Base-by-base conservation (phyloP, 2,329 filamentous ascomycete genomes). In the Xylariales sp. region DNA sequence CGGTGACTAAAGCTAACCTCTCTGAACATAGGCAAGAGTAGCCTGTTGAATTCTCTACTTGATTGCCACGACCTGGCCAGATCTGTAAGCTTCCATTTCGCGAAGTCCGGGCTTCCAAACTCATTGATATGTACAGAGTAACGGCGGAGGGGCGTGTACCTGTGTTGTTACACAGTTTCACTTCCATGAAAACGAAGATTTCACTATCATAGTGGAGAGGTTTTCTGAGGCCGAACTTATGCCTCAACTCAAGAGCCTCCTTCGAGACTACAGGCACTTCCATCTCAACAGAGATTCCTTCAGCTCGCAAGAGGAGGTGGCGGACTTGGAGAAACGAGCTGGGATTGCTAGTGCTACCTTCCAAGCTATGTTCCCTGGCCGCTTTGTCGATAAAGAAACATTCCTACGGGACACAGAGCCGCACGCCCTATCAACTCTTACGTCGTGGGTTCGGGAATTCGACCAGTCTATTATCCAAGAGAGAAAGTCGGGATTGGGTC, bases 121-220 rank as follows among this genome's bases (percentile, higher is more conserved):
- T 53, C 23, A 56, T 32, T 55, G 7, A 56, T 57, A 39, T 55
- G 8, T 9, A 50, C 45, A 85, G 83, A 84, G 82, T 68, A 80
- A 78, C 62, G 79, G 75, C 14, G 83, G 83, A 1, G 72, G 74
- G 18, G 83, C 83, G 0, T 85, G 83, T 59, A 85, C 83, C 0
- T 85, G 82, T 45, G 82, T 82, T 1, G 82, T 80, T 0, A 85
- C 83, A 0, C 83, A 85, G 53, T 85, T 83, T 64, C 77, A 78
- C 64, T 81, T 79, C 64, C 81, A 82, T 49, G 74, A 75, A 1
- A 46, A 57, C 0, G 68, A 77, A 5, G 62, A 73, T 6, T 80
- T 82, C 56, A 66, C 70, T 0, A 75, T 85, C 1, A 62, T 79
- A 0, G 75, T 82, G 0, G 76, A 81, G 1, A 36, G 72, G 1